Evolutionary conservation across 768 basidiomycete species (phyloP), one percentile per base, ranked within the genome.

Genomic region (Panus rudis): DNA sequence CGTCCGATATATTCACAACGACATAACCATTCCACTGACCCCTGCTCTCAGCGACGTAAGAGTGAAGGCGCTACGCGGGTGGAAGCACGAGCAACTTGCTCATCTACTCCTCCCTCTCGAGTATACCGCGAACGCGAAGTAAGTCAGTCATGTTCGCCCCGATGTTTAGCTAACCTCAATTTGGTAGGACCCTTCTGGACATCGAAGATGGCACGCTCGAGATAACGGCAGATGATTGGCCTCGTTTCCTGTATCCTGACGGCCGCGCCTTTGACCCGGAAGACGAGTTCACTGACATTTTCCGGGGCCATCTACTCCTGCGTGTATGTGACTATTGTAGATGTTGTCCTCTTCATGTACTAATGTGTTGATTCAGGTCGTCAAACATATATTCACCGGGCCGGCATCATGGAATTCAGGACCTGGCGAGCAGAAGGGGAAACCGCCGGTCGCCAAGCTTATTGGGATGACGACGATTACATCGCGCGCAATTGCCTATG

Each of bases 221-320:
- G 11, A 20, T 12, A n/a, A 37, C 31, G 6, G 42, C 28, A 21
- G 16, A 43, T 12, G 31, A 43, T 17, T 25, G 27, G 17, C 42
- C 42, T 17, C 42, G 42, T 4, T 43, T 43, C 21, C 27, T 26
- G 16, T 43, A 43, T 22, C 42, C 42, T 13, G 42, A 43, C 13
- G 42, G 28, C 12, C 42, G 25, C 24, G 31, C 14, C 7, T 43
- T 33, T 19, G 24, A 31, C 12, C 16, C 31, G 6, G 33, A 34
- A 6, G 19, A 43, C 17, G 42, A 43, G 23, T 17, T 6, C 6
- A 32, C 16, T 19, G 30, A 16, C 31, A 28, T 43, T 12, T 43
- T 27, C 23, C 23, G 35, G 11, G 42, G 42, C 4, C 27, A 35
- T 43, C 26, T 43, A 10, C 25, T 7, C 27, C 21, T 43, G 7